phyloP scores from a whole-genome alignment of 2,329 filamentous ascomycete species.

The Zasmidium citrigriseum region DNA sequence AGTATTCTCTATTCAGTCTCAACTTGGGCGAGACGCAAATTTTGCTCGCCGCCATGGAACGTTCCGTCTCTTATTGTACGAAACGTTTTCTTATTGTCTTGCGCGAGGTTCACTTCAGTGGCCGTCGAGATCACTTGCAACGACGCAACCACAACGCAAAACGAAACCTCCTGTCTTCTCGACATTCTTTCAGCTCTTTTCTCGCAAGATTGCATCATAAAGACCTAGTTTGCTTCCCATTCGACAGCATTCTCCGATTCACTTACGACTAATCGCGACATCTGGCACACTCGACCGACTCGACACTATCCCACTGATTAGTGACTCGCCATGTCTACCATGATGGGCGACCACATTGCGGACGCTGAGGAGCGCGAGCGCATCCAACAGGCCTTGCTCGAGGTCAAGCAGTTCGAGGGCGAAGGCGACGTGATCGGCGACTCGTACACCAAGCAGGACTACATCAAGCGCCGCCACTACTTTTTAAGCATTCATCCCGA shows the following conservation, averaged over 20 bases:
- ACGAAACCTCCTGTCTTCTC: background rate
- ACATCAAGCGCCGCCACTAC: conserved; percentile 26
- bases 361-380: too few species aligned
- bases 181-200: too few species aligned
- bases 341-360: too few species aligned
- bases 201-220: too few species aligned
- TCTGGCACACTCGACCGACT: too few species aligned
- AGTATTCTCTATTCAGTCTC: background rate
- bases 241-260: too few species aligned
- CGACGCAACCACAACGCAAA: background rate
- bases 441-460: conserved; percentile 26
- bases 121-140: background rate
- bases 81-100: background rate
- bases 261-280: too few species aligned
- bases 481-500: conserved; percentile 26
- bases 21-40: background rate
- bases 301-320: too few species aligned
- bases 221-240: too few species aligned
- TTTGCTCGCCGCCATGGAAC: background rate
- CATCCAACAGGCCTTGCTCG: background rate
- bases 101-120: background rate
- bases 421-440: conserved; percentile 27
- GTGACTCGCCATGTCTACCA: too few species aligned
- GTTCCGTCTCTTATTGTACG: background rate
- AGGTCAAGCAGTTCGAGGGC: conserved; percentile 19